Percentiles rank a stretch among this genome's conserved stretches.
Evolutionary conservation across 192 early-diverging fungal species (phyloP).

Genomic region (Umbelopsis ramanniana): DNA sequence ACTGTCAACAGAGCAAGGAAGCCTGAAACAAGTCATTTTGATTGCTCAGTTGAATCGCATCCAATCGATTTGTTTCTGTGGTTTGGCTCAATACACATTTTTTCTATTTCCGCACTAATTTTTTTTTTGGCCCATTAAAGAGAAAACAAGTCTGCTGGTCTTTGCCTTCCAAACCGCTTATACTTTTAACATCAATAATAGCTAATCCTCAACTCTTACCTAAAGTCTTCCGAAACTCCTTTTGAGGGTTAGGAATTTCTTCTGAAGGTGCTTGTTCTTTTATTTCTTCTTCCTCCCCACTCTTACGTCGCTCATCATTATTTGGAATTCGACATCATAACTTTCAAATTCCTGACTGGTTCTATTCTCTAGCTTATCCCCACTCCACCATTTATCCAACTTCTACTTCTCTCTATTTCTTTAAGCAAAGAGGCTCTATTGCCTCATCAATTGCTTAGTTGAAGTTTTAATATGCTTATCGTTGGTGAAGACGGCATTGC

Average conservation of each 20-base stretch:
- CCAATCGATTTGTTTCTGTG: slow-evolving; percentile 6
- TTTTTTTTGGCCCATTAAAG: background rate
- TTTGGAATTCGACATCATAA: background rate
- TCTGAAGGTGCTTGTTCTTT: background rate
- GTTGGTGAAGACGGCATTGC: slow-evolving; percentile 33
- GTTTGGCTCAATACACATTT: background rate
- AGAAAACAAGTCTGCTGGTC: slow-evolving; percentile 23
- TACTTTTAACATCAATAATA: slow-evolving; percentile 12
- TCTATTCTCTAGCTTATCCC: background rate
- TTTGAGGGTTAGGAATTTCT: slow-evolving; percentile 4
- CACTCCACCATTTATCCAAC: background rate
- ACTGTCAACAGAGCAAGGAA: background rate
- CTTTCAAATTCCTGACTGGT: background rate
- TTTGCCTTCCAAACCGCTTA: background rate
- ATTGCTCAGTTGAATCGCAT: background rate
- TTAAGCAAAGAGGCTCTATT: slow-evolving; percentile 21
- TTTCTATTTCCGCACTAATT: slow-evolving; percentile 7
- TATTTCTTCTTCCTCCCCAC: background rate
- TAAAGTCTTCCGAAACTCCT: slow-evolving; percentile 3
- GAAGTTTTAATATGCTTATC: slow-evolving; percentile 26
- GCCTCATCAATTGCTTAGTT: slow-evolving; percentile 10
- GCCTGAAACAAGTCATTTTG: background rate
- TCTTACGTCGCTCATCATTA: background rate
- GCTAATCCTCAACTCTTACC: background rate
- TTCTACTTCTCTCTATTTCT: background rate